These are phyloP conservation scores for Emmonsiellopsis sp. DNA, from an alignment of 2,329 filamentous ascomycete genomes.

Conservation along the genomic window DNA sequence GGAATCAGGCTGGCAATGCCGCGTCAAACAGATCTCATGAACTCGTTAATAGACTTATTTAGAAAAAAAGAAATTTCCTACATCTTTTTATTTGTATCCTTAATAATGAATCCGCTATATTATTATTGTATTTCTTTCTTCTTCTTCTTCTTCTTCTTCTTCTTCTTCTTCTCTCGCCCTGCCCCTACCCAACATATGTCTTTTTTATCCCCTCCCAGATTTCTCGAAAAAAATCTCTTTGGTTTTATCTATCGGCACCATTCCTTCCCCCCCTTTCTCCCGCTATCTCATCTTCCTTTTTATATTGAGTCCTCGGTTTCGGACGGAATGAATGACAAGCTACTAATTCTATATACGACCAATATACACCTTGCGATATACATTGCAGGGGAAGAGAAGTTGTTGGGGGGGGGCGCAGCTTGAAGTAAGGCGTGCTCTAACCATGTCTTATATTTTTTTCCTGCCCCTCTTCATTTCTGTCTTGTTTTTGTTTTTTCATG, in stretches of 20 bases:
- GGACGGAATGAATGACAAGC: too few species aligned
- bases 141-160: not conserved
- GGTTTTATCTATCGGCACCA: too few species aligned
- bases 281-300: too few species aligned
- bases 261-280: too few species aligned
- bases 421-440: not conserved
- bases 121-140: not conserved
- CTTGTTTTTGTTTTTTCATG: not conserved
- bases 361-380: too few species aligned
- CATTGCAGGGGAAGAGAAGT: too few species aligned
- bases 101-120: not conserved
- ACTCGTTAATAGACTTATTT: not conserved
- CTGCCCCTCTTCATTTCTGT: not conserved
- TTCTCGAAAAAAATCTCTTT: too few species aligned
- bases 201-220: not conserved
- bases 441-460: not conserved
- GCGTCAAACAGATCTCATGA: constrained; percentile 64
- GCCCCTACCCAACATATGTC: not conserved
- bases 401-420: too few species aligned
- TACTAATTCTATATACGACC: too few species aligned
- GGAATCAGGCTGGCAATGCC: constrained; percentile 83
- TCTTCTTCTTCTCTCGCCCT: not conserved
- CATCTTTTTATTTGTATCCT: not conserved
- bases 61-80: not conserved
- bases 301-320: too few species aligned